Percentiles rank a stretch among this genome's conserved stretches.
These are phyloP conservation scores for Globisporangium sylvaticum DNA, from an alignment of 352 stramenopile genomes.

Conservation along the genomic window DNA sequence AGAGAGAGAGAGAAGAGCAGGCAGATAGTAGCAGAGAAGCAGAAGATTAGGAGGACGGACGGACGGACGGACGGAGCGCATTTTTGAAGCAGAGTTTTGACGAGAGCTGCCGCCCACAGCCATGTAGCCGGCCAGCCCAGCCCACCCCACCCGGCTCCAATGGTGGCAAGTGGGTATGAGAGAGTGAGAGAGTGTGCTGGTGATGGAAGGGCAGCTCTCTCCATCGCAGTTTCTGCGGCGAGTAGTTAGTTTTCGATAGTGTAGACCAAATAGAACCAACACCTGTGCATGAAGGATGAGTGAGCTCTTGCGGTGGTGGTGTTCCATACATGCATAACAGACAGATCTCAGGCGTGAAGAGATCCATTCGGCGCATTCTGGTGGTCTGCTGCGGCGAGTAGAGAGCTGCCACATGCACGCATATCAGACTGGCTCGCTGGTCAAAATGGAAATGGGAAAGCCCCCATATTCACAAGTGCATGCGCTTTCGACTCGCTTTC, in stretches of 20 bases:
- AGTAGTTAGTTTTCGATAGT: conserved; percentile 8
- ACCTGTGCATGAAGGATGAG: neutral
- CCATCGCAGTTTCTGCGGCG: neutral
- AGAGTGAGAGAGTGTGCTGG: neutral
- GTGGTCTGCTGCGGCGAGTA: neutral
- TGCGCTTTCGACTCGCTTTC: neutral
- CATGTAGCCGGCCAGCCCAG: no score
- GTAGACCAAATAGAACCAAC: conserved; percentile 8
- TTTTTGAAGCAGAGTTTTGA: neutral
- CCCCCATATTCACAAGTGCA: neutral
- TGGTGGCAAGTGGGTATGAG: neutral
- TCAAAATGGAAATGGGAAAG: neutral
- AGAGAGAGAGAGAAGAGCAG: neutral
- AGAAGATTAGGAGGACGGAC: neutral
- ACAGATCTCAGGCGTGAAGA: no score
- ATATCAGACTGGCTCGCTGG: neutral
- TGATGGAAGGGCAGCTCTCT: neutral
- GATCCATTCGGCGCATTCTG: no score
- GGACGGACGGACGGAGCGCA: neutral
- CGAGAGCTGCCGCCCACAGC: no score
- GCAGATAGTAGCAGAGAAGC: neutral
- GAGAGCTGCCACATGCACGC: neutral
- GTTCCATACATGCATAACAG: no score
- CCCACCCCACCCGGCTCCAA: neutral
- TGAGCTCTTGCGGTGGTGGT: neutral